Percentiles rank a stretch among this genome's conserved stretches.
phyloP scores from a whole-genome alignment of 441 rosid genomes.

The Theobroma grandiflorum region DNA sequence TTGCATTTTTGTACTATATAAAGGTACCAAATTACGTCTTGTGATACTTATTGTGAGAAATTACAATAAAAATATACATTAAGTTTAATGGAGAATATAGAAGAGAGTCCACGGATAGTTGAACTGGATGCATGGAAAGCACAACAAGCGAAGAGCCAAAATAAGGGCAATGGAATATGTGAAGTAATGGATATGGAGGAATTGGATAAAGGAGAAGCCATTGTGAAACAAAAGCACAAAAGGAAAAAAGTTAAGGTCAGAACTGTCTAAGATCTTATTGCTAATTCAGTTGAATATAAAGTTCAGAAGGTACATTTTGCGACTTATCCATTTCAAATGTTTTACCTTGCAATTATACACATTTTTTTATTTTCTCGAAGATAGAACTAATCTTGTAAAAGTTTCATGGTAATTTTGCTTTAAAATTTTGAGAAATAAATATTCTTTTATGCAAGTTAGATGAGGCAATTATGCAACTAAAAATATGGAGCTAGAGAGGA shows the following conservation, averaged over 20 bases:
- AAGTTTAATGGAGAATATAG: constrained; percentile 27
- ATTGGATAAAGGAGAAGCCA: neutral
- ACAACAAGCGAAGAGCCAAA: constrained; percentile 15
- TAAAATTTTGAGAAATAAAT: neutral
- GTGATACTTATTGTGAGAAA: neutral
- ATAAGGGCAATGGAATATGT: constrained; percentile 18
- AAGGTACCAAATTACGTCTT: constrained; percentile 16
- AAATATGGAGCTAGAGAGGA: neutral
- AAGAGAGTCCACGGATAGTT: constrained; percentile 42
- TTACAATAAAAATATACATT: constrained; percentile 6
- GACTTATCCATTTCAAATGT: constrained; percentile 16
- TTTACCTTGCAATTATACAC: constrained; percentile 19
- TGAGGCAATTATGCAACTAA: neutral
- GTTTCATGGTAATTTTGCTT: neutral
- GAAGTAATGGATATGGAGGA: constrained; percentile 11
- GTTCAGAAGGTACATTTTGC: constrained; percentile 26
- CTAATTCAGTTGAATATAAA: constrained; percentile 21
- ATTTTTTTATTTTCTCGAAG: constrained; percentile 8
- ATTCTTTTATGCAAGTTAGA: constrained; percentile 4
- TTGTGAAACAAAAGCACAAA: constrained; percentile 23
- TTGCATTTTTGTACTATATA: constrained; percentile 9
- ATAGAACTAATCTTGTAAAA: neutral
- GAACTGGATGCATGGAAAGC: constrained; percentile 44
- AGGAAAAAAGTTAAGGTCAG: constrained; percentile 40
- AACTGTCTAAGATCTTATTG: constrained; percentile 36